A percentile compares a stretch with the other conserved stretches of the same genome.
Evolutionary conservation across 1,284 basidiomycete genomes (phyloP).

Genomic region (Ceratobasidium sp.): DNA sequence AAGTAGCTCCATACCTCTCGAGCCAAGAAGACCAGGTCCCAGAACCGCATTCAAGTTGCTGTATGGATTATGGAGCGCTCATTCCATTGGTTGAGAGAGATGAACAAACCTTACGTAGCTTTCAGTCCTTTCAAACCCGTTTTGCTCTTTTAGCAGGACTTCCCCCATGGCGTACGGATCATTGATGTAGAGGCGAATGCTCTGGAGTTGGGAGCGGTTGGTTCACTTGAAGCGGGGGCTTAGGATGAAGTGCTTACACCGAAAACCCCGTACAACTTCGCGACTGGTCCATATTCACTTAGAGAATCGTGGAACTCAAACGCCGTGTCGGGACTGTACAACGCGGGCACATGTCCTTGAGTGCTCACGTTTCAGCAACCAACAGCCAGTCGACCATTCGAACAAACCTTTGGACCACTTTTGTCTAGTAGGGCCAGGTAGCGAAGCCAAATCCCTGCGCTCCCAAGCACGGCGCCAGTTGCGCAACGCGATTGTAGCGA

Average conservation of each 20-base stretch:
- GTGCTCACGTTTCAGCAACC: not conserved
- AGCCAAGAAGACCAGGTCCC: conserved; percentile 28
- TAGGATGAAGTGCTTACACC: not conserved
- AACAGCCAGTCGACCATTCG: not conserved
- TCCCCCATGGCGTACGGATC: conserved; percentile 28
- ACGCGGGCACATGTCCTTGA: conserved; percentile 21
- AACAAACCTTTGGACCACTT: conserved; percentile 33
- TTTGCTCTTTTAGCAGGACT: conserved; percentile 14
- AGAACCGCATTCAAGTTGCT: conserved; percentile 28
- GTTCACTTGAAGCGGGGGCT: not conserved
- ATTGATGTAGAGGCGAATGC: conserved; percentile 21
- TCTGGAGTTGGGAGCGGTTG: not conserved
- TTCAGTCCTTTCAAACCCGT: conserved; percentile 26
- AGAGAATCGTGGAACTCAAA: conserved; percentile 31
- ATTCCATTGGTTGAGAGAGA: not conserved
- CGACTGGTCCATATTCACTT: conserved; percentile 16
- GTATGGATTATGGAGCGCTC: not conserved
- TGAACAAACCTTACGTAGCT: conserved; percentile 18
- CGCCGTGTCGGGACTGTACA: conserved; percentile 25
- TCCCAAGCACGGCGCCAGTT: conserved; percentile 11
- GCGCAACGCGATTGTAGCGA: not conserved
- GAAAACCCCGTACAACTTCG: conserved; percentile 29
- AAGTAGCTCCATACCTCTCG: not conserved
- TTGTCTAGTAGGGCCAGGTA: conserved; percentile 20
- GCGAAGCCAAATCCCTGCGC: not conserved